Conservation (phyloP, 2,329 filamentous ascomycete species). For the Nothomitra cinnamomea region DNA sequence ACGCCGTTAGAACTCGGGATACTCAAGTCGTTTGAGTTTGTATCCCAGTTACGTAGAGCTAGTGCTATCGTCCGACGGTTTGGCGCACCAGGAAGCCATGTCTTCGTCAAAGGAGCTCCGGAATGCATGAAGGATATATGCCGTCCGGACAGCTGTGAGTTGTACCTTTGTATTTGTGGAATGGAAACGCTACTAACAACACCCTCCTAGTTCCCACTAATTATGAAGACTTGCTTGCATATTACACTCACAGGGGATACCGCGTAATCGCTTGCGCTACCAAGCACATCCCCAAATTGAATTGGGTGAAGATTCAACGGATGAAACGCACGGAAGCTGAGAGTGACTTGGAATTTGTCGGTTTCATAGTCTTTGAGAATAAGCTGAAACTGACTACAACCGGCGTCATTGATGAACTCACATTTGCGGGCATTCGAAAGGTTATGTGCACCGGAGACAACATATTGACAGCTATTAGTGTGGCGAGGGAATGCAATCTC, state of each 20-base stretch:
- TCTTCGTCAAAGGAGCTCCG: conserved; percentile 92
- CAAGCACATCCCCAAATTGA: conserved; percentile 72
- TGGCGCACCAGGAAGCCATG: conserved; percentile 63
- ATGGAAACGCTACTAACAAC: background rate
- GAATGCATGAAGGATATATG: conserved; percentile 96
- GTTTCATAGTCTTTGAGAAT: conserved; percentile 98
- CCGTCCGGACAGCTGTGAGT: conserved; percentile 57
- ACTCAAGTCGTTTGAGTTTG: conserved; percentile 82
- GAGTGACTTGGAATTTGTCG: conserved; percentile 67
- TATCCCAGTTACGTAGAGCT: conserved; percentile 77
- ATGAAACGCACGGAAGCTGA: conserved; percentile 80
- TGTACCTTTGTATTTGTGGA: background rate
- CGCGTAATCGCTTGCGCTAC: conserved; percentile 92
- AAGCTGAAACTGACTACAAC: conserved; percentile 84
- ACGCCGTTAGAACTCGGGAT: conserved; percentile 71
- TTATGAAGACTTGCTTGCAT: conserved; percentile 74
- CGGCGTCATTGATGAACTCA: conserved; percentile 64
- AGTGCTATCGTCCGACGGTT: conserved; percentile 87
- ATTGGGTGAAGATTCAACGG: conserved; percentile 88
- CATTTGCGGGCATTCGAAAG: conserved; percentile 65
- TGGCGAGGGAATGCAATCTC: conserved; percentile 75
- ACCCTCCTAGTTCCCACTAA: conserved; percentile 48
- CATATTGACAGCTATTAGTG: conserved; percentile 89
- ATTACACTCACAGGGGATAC: conserved; percentile 92
- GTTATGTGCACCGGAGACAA: conserved; percentile 99